Conservation (phyloP, 1,284 basidiomycete genomes). For the Macrocybe sp. region DNA sequence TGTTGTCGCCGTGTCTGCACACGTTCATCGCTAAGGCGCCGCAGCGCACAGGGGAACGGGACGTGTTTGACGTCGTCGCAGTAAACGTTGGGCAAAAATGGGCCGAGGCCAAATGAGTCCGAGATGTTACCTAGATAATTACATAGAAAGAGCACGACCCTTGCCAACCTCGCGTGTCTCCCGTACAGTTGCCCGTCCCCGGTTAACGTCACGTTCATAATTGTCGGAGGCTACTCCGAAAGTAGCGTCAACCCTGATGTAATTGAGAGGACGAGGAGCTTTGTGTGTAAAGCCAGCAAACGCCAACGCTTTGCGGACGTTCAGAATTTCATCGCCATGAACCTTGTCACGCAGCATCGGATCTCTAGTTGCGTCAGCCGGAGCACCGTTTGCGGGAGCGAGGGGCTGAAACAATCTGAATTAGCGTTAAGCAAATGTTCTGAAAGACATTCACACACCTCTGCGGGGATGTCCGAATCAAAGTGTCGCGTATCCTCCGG, state of each 20-base stretch:
- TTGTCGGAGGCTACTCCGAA: constrained; percentile 54
- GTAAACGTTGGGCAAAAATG: no score
- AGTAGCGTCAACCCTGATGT: constrained; percentile 66
- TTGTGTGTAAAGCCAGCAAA: constrained; percentile 90
- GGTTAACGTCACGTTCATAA: constrained; percentile 42
- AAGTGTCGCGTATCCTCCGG: constrained; percentile 89
- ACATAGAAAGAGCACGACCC: constrained; percentile 78
- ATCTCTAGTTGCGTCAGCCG: constrained; percentile 81
- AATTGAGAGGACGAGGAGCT: constrained; percentile 72
- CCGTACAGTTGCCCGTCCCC: constrained; percentile 59
- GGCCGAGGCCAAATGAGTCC: no score
- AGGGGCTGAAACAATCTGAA: constrained; percentile 62
- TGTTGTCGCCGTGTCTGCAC: no score
- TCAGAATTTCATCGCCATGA: constrained; percentile 82
- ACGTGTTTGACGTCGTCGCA: no score
- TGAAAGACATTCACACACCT: constrained; percentile 50
- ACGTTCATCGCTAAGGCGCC: no score
- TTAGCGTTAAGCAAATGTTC: constrained; percentile 21
- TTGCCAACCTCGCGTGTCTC: constrained; percentile 52
- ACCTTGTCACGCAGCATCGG: constrained; percentile 81
- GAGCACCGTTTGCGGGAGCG: constrained; percentile 82
- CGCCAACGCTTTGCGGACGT: constrained; percentile 86
- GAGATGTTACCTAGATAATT: constrained; percentile 17
- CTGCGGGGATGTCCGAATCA: constrained; percentile 87
- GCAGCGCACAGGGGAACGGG: no score